Percentiles rank a stretch among this genome's conserved stretches.
These are phyloP conservation scores for Aspergillus carbonarius DNA, from an alignment of 2,329 filamentous ascomycete genomes.

Conservation along the genomic window DNA sequence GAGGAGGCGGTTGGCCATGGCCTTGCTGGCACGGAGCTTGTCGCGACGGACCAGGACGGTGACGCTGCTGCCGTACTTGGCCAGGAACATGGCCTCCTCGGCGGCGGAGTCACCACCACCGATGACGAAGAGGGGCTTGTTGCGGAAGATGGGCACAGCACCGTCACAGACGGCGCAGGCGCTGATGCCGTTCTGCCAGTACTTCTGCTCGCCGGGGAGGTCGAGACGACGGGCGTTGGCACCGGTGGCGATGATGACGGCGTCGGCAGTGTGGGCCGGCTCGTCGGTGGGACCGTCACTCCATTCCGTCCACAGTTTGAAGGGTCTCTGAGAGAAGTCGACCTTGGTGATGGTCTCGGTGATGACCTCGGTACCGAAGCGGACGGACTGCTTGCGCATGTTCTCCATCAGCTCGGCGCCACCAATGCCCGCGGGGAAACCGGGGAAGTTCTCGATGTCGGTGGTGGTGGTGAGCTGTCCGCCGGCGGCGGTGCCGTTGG, in stretches of 20 bases:
- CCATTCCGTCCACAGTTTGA: constrained; percentile 93
- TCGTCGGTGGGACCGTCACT: constrained; percentile 68
- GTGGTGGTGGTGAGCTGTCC: constrained; percentile 98
- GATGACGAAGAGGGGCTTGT: constrained; percentile 93
- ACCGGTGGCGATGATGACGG: constrained; percentile 91
- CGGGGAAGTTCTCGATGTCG: constrained; percentile 97
- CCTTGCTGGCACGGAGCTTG: constrained; percentile 80
- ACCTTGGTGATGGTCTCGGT: constrained; percentile 88
- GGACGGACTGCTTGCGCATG: constrained; percentile 88
- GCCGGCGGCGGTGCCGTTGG: constrained; percentile 92
- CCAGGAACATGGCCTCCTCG: constrained; percentile 95
- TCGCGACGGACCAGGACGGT: constrained; percentile 89
- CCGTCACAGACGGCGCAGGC: constrained; percentile 98
- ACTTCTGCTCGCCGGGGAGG: constrained; percentile 85
- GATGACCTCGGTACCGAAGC: constrained; percentile 89
- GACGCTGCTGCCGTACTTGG: constrained; percentile 95
- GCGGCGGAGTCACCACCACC: constrained; percentile 95
- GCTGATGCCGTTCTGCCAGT: constrained; percentile 96
- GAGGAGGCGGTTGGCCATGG: constrained; percentile 85
- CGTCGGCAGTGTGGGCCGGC: constrained; percentile 78
- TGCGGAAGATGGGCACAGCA: constrained; percentile 93
- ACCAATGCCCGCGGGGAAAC: constrained; percentile 86
- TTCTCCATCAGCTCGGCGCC: constrained; percentile 89
- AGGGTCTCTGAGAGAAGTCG: constrained; percentile 79
- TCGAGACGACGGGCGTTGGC: constrained; percentile 83